A percentile compares a stretch with the other conserved stretches of the same genome.
Evolutionary conservation across 257 asterid species (phyloP).

Genomic region (Salvia hispanica): DNA sequence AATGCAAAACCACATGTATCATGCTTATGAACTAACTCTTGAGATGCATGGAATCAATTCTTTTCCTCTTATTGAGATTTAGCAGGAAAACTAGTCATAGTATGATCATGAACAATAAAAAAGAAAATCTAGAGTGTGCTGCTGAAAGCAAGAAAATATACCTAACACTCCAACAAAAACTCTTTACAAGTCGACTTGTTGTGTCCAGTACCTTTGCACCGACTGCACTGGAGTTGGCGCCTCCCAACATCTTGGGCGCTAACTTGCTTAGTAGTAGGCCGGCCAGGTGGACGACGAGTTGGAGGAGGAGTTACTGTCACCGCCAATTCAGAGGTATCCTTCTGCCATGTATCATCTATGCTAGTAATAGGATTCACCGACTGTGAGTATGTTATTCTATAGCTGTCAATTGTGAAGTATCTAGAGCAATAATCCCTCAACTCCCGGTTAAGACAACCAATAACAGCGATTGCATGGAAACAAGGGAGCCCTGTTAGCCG

Average conservation of each 20-base stretch:
- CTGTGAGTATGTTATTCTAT: conserved; percentile 72
- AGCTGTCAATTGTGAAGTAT: conserved; percentile 66
- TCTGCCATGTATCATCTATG: conserved; percentile 49
- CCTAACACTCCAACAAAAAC: conserved; percentile 60
- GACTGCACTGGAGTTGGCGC: conserved; percentile 88
- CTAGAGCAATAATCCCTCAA: conserved; percentile 71
- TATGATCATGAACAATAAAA: conserved; percentile 21
- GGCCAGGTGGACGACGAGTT: conserved; percentile 91
- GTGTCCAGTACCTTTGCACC: conserved; percentile 93
- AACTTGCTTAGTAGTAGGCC: conserved; percentile 75
- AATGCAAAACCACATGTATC: background rate
- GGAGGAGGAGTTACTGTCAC: conserved; percentile 92
- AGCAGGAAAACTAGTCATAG: conserved; percentile 10
- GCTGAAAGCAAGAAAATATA: conserved; percentile 29
- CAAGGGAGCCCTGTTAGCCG: conserved; percentile 86
- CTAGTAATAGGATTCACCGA: conserved; percentile 60
- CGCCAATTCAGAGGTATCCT: conserved; percentile 44
- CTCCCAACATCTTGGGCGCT: conserved; percentile 65
- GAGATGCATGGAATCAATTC: conserved; percentile 8
- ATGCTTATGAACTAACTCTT: background rate
- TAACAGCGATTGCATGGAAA: conserved; percentile 77
- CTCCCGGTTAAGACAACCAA: conserved; percentile 52
- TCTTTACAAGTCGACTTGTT: conserved; percentile 95
- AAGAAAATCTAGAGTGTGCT: conserved; percentile 24
- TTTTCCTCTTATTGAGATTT: conserved; percentile 34